Evolutionary conservation across 345 rosid species (phyloP).

Genomic region (Eucalyptus fibrosa): DNA sequence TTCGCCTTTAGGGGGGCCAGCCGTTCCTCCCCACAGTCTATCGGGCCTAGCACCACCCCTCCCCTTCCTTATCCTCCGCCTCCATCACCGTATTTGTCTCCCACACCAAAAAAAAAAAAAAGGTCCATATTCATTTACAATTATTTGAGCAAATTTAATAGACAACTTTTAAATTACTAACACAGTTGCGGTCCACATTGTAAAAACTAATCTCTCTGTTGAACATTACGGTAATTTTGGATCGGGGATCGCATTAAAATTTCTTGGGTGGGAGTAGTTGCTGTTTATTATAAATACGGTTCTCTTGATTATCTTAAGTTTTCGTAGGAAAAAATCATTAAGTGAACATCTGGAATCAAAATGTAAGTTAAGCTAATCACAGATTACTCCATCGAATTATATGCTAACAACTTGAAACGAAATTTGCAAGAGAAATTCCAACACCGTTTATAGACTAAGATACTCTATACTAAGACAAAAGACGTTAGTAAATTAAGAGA

Average conservation of each 20-base stretch:
- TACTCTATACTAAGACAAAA: not conserved
- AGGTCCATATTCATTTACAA: accelerated
- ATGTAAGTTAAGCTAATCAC: accelerated
- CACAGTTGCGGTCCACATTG: accelerated
- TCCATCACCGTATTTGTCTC: not conserved
- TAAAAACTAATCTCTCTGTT: not conserved
- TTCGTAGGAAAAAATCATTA: accelerated
- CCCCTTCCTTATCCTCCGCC: not conserved
- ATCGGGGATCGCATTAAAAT: accelerated
- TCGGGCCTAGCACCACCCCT: not conserved
- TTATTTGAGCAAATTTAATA: not conserved
- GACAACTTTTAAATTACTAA: too few species aligned
- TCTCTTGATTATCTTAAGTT: not conserved
- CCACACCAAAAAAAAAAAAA: accelerated
- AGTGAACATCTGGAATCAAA: not conserved
- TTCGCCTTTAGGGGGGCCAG: not conserved
- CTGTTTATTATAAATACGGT: not conserved
- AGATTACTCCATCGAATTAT: not conserved
- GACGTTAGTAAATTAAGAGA: too few species aligned
- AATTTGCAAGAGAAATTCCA: not conserved
- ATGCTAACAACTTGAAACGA: not conserved
- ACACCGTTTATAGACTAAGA: not conserved
- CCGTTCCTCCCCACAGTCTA: too few species aligned
- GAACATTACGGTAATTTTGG: accelerated
- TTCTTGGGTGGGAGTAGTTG: not conserved